phyloP scores from a whole-genome alignment of 2,329 filamentous ascomycete genomes.

The Penicillium oxalicum region DNA sequence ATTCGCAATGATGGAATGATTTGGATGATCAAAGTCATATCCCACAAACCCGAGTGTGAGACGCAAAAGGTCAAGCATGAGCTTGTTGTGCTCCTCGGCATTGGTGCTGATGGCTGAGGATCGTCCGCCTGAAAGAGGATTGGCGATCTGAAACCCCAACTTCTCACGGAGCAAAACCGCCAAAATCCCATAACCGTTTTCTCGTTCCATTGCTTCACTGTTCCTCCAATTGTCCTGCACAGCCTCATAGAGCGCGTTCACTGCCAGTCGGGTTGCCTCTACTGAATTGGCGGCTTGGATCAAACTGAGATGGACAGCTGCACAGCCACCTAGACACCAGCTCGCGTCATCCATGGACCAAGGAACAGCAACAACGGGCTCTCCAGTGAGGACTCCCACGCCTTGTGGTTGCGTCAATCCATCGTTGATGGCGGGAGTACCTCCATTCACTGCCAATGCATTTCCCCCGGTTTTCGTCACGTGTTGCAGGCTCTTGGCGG shows the following conservation, averaged over 20 bases:
- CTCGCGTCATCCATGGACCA: constrained; percentile 84
- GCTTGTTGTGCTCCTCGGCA: constrained; percentile 45
- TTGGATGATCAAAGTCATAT: constrained; percentile 71
- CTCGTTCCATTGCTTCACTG: constrained; percentile 95
- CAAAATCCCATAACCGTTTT: constrained; percentile 87
- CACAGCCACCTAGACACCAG: constrained; percentile 89
- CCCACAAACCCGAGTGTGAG: constrained; percentile 81
- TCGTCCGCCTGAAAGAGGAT: constrained; percentile 39
- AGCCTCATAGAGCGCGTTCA: constrained; percentile 78
- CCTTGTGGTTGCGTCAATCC: constrained; percentile 77
- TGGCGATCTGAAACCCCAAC: constrained; percentile 42
- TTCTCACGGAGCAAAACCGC: constrained; percentile 79
- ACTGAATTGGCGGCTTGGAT: constrained; percentile 68
- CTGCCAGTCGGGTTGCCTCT: constrained; percentile 66
- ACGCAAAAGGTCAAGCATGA: constrained; percentile 60
- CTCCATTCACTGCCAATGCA: constrained; percentile 79
- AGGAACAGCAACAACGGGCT: constrained; percentile 73
- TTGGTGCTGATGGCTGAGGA: constrained; percentile 31
- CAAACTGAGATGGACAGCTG: constrained; percentile 75
- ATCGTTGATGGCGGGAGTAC: constrained; percentile 80
- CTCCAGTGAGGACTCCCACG: constrained; percentile 73
- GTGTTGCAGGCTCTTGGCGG: constrained; percentile 61
- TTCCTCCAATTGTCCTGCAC: constrained; percentile 93
- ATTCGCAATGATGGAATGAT: constrained; percentile 90
- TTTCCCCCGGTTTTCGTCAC: constrained; percentile 68